phyloP scores from a whole-genome alignment of 176 grass and related monocot species.

The Oryza meyeriana region DNA sequence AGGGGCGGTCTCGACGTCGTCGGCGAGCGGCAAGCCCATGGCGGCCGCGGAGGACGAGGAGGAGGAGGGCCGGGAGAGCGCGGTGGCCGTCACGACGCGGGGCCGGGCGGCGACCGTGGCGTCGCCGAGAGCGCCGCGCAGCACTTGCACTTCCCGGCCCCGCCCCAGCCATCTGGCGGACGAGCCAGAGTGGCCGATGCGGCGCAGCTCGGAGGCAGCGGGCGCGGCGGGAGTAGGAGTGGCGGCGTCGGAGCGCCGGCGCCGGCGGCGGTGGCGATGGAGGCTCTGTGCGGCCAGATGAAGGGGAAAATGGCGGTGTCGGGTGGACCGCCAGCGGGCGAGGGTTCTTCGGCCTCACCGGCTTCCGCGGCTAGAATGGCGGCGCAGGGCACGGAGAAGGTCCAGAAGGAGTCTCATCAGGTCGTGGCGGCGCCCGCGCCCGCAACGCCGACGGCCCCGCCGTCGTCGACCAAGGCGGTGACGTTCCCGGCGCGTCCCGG shows the following conservation, averaged over 20 bases:
- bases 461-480: slow-evolving; percentile 40
- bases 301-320: not conserved
- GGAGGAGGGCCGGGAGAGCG: too few species aligned
- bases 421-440: not conserved
- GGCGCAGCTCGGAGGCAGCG: not conserved
- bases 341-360: not conserved
- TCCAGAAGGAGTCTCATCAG: not conserved
- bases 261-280: too few species aligned
- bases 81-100: too few species aligned
- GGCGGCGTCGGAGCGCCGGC: not conserved
- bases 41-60: too few species aligned
- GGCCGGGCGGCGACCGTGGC: too few species aligned
- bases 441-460: not conserved
- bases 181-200: not conserved
- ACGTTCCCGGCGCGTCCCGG: slow-evolving; percentile 37
- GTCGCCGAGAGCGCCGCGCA: too few species aligned
- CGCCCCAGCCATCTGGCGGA: too few species aligned
- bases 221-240: not conserved
- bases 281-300: not conserved
- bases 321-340: too few species aligned
- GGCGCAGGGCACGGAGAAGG: not conserved
- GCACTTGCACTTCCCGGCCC: too few species aligned
- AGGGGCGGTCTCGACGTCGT: too few species aligned
- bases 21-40: too few species aligned
- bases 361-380: not conserved